Evolutionary conservation across 169 alveolate species (phyloP), one percentile per base, ranked within the genome.

Genomic region (Plasmodium reichenowi): DNA sequence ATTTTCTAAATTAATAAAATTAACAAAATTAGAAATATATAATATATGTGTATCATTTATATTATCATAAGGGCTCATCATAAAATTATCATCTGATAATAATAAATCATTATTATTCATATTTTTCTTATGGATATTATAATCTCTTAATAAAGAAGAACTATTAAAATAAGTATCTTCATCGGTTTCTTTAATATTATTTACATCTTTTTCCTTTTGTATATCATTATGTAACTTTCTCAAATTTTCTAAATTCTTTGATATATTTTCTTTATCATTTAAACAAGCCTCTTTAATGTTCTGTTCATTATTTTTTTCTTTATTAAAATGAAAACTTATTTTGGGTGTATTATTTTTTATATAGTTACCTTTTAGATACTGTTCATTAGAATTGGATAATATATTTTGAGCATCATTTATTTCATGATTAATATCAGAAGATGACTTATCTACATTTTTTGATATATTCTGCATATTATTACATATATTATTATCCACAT

Each of bases 341-440:
- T 76, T 47, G 26, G 78, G 72, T 2, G 78, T 52, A 71, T 63
- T 32, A 54, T 76, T 71, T 29, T 78, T 62, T n/a, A n/a, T 32
- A 29, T 71, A 76, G 38, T 76, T 76, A 43, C 89, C 22, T 76
- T 63, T 76, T 56, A 76, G 64, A 17, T 74, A 13, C 78, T 76
- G 67, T 43, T 76, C 67, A 50, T 66, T 76, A 13, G 78, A 26
- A 20, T 75, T 66, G 17, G 47, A 59, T 13, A n/a, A 3, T 9
- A 32, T 32, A 32, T 32, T 32, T 4, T 32, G 45, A 32, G 5
- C 45, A 4, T 32, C 45, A 32, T 66, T 52, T 5, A 26, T 76
- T 58, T 76, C 89, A 29, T 64, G 45, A 7, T 32, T 32, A 32
- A 32, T 32, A 32, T 32, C 45, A 9, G 22, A 45, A 50, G 22